A percentile compares a stretch with the other conserved stretches of the same genome.
These are phyloP conservation scores for Bipolaris sorokiniana DNA, from an alignment of 2,329 filamentous ascomycete genomes.

Conservation along the genomic window DNA sequence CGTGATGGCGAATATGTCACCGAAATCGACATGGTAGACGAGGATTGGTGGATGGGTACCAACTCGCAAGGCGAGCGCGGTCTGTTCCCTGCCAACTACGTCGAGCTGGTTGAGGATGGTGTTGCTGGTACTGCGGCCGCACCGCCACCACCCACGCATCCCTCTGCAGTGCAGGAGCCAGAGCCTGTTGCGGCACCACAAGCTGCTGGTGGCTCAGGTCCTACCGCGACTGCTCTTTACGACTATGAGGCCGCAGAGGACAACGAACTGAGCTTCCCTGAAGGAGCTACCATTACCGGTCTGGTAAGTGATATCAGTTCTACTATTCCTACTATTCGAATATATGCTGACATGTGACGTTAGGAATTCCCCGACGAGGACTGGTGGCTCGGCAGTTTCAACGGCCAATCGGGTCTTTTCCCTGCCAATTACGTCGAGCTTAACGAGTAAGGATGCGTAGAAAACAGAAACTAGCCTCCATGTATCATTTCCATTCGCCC, in stretches of 20 bases:
- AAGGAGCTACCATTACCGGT: constrained; percentile 80
- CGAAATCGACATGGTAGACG: constrained; percentile 95
- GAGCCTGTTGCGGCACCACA: constrained; percentile 39
- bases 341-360: constrained; percentile 33
- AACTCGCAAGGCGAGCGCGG: constrained; percentile 84
- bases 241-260: constrained; percentile 98
- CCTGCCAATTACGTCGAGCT: constrained; percentile 59
- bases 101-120: constrained; percentile 76
- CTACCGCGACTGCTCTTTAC: constrained; percentile 83
- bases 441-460: constrained; percentile 5
- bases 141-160: constrained; percentile 49
- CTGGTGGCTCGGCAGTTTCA: constrained; percentile 94
- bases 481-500: neutral
- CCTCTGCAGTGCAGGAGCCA: constrained; percentile 48
- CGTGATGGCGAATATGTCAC: constrained; percentile 85
- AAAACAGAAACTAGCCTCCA: constrained; percentile 6
- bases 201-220: constrained; percentile 55
- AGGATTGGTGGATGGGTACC: constrained; percentile 98
- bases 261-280: constrained; percentile 84
- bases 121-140: constrained; percentile 43
- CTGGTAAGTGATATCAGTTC: constrained; percentile 63
- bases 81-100: constrained; percentile 96
- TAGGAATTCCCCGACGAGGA: constrained; percentile 97
- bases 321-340: neutral
- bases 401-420: constrained; percentile 83